Evolutionary conservation across 176 grass and related monocot genomes (phyloP), one percentile per base, ranked within the genome.

Genomic region (Triticum urartu): DNA sequence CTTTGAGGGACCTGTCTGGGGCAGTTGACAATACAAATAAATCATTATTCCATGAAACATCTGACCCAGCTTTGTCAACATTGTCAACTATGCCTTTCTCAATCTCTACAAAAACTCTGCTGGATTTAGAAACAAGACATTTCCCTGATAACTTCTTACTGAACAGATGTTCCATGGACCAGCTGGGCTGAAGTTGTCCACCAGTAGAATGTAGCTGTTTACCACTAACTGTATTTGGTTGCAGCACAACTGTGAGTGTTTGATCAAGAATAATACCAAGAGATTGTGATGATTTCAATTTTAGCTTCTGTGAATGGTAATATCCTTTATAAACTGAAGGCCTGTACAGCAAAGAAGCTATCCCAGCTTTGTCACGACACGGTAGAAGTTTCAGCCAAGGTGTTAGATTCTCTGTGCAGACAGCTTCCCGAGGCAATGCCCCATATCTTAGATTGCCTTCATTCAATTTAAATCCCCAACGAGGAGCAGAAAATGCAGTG

Each of bases 301-400:
- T 91, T 59, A 99, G 88, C 65, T 93, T 96, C 71, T 99, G 94
- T 5, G 97, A 99, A 92, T 99, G 94, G 85, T 94, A 96, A 83
- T 98, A 92, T 50, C 91, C 94, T 92, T 89, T 99, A 63, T 99
- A 99, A 80, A 99, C 91, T 43, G 97, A 95, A 84, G 97, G 94
- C 81, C 97, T 94, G 80, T 94, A 91, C 66, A 98, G 43, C 81
- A 99, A 89, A 81, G 88, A 90, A 64, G 97, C 92, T 52, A 99
- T 82, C 20, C 97, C 97, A 74, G 97, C 84, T 80, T 99, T 99
- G 89, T 99, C 97, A 63, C 97, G 90, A 54, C 97, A 98, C 11
- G 97, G 94, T 36, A 99, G 94, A 82, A 96, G 89, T 87, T 99
- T 99, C 84, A 99, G 89, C 94, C 94, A 99, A 82, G 97, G 97